These are phyloP conservation scores for Zygoascus sp. DNA, from an alignment of 1,139 yeast genomes.

Conservation along the genomic window DNA sequence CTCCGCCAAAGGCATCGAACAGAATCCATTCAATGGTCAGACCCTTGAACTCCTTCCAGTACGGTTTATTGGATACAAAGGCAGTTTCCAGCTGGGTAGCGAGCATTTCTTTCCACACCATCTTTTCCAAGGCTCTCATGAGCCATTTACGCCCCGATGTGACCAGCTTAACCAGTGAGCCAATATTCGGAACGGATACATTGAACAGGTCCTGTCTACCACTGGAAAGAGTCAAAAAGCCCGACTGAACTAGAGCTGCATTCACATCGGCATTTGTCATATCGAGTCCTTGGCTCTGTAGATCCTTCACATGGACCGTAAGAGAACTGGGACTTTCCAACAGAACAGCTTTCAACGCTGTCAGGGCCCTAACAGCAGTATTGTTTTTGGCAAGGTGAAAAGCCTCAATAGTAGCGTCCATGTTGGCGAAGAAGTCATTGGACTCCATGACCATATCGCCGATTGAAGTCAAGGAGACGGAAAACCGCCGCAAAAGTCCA, in stretches of 20 bases:
- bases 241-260: conserved; percentile 43
- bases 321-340: conserved; percentile 27
- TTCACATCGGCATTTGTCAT: conserved; percentile 8
- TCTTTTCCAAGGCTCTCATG: conserved; percentile 42
- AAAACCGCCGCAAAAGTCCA: conserved; percentile 33
- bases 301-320: conserved; percentile 38
- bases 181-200: conserved; percentile 60
- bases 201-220: conserved; percentile 46
- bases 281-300: conserved; percentile 21
- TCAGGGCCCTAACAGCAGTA: conserved; percentile 13
- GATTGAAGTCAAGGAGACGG: conserved; percentile 37
- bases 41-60: conserved; percentile 58
- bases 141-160: conserved; percentile 48
- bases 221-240: conserved; percentile 52
- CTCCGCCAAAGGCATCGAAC: conserved; percentile 65
- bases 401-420: conserved; percentile 19
- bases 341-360: conserved; percentile 30
- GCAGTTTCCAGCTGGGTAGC: conserved; percentile 47
- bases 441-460: conserved; percentile 38
- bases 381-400: conserved; percentile 10
- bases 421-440: conserved; percentile 30
- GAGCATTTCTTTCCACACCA: conserved; percentile 49
- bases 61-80: conserved; percentile 46
- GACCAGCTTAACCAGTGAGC: conserved; percentile 49
- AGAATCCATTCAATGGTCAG: conserved; percentile 57